A percentile compares a stretch with the other conserved stretches of the same genome.
Conservation (phyloP, 805 yeast species). For the Nakazawaea ambrosiae region DNA sequence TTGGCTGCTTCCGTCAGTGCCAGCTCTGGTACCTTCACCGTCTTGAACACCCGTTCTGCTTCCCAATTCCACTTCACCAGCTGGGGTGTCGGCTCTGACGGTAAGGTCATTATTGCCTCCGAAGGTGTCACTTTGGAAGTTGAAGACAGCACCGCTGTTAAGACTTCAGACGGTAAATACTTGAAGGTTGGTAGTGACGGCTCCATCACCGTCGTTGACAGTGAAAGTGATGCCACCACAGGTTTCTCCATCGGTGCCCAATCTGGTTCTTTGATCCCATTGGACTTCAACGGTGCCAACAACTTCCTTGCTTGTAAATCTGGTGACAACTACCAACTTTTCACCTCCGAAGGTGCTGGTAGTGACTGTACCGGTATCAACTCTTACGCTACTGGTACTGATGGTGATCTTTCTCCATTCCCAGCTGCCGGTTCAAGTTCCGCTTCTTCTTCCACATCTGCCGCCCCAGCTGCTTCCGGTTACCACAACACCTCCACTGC, state of each 20-base stretch:
- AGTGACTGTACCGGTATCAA: slow-evolving; percentile 4
- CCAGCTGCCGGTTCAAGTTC: neutral
- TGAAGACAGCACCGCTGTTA: slow-evolving; percentile 5
- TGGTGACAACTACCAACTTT: slow-evolving; percentile 4
- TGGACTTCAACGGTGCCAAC: slow-evolving; percentile 4
- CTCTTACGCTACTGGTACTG: slow-evolving; percentile 2
- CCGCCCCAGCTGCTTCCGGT: slow-evolving; percentile 14
- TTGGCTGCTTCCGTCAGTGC: slow-evolving; percentile 5
- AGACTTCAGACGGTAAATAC: slow-evolving; percentile 6
- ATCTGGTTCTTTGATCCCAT: slow-evolving; percentile 3
- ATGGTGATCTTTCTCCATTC: neutral
- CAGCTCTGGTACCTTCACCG: slow-evolving; percentile 1
- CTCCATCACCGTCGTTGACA: slow-evolving; percentile 6
- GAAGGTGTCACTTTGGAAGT: slow-evolving; percentile 1
- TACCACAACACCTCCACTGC: slow-evolving; percentile 10
- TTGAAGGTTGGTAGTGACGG: slow-evolving; percentile 4
- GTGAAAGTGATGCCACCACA: slow-evolving; percentile 1
- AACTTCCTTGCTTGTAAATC: slow-evolving; percentile 6
- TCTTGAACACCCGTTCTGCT: slow-evolving; percentile 11
- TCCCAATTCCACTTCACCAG: slow-evolving; percentile 6
- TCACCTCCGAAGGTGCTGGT: slow-evolving; percentile 4
- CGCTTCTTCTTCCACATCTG: slow-evolving; percentile 13
- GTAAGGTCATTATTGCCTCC: neutral
- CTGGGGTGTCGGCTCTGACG: slow-evolving; percentile 4
- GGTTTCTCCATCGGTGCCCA: slow-evolving; percentile 8